Conservation (phyloP, 345 rosid species). For the Gynandropsis gynandra region DNA sequence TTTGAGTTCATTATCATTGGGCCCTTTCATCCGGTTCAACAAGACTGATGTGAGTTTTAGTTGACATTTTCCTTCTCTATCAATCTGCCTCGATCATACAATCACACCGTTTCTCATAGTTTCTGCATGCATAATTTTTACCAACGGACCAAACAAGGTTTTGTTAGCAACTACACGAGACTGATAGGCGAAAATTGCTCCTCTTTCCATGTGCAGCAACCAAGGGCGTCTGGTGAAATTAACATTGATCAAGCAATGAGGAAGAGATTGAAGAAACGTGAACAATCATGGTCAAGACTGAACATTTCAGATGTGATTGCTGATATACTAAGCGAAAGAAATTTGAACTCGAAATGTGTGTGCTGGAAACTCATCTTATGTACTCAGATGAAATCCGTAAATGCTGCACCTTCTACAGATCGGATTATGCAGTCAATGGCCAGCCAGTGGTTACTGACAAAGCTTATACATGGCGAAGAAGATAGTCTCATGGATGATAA, state of each 20-base stretch:
- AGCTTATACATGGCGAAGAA: conserved; percentile 51
- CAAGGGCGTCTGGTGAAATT: conserved; percentile 34
- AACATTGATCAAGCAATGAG: conserved; percentile 61
- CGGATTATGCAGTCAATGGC: conserved; percentile 34
- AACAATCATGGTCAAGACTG: conserved; percentile 73
- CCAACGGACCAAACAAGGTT: conserved; percentile 10
- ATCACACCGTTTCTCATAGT: neutral
- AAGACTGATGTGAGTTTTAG: conserved; percentile 47
- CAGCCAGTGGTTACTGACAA: conserved; percentile 62
- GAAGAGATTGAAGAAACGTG: conserved; percentile 55
- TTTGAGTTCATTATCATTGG: conserved; percentile 57
- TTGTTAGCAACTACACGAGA: conserved; percentile 9
- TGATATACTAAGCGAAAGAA: conserved; percentile 39
- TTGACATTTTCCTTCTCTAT: neutral
- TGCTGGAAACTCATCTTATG: conserved; percentile 78
- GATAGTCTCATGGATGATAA: conserved; percentile 30
- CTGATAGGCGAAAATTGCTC: conserved; percentile 19
- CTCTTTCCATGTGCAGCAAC: conserved; percentile 38
- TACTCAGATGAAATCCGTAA: conserved; percentile 33
- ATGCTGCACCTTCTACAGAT: conserved; percentile 24
- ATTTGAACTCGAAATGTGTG: conserved; percentile 57
- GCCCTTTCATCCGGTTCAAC: conserved; percentile 53
- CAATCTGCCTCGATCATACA: neutral
- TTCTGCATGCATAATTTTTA: conserved; percentile 1
- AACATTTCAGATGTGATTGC: conserved; percentile 70